Percentiles rank a stretch among this genome's conserved stretches.
Evolutionary conservation across 73 alveolate species (phyloP).

Genomic region (Durusdinium trenchii): DNA sequence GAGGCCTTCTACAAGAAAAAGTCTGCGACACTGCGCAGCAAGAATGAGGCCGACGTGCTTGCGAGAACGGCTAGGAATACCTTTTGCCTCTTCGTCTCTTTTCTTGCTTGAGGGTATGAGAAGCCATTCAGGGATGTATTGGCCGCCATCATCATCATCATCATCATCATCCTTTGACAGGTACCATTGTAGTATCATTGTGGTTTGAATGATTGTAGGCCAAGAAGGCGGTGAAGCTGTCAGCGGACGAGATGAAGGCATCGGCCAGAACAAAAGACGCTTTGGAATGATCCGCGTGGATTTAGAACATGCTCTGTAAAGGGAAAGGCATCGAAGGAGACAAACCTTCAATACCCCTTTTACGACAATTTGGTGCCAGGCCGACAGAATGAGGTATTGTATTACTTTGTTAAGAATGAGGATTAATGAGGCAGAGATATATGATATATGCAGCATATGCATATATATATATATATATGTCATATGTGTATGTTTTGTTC

Average conservation of each 20-base stretch:
- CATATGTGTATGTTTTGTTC: not conserved
- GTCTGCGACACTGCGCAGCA: conserved; percentile 73
- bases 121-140: no score
- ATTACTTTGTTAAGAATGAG: no score
- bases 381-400: no score
- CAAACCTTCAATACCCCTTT: no score
- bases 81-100: no score
- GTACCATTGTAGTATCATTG: not conserved
- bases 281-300: no score
- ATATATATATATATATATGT: not conserved
- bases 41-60: conserved; percentile 63
- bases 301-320: no score
- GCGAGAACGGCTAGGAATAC: no score
- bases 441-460: not conserved
- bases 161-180: not conserved
- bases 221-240: conserved; percentile 84
- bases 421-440: not conserved
- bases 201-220: not conserved
- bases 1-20: conserved; percentile 76
- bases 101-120: no score
- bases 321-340: no score
- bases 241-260: conserved; percentile 80
- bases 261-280: not conserved
- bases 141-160: not conserved
- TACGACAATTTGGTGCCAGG: no score